Conservation (phyloP, 805 yeast genomes). For the Spathaspora gorwiae region DNA sequence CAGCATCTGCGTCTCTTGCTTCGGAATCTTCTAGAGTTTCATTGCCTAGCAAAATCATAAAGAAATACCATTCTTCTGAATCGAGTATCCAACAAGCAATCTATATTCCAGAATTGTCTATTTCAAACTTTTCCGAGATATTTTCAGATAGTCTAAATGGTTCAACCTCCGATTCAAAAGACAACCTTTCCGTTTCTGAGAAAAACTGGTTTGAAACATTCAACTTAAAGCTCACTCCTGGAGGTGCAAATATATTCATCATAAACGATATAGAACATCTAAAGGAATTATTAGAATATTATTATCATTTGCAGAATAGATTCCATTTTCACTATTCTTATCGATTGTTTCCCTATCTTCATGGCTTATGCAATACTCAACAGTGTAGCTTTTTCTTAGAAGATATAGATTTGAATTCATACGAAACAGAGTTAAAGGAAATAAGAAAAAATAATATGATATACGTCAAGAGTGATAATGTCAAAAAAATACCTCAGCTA, state of each 20-base stretch:
- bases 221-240: background rate
- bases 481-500: slow-evolving; percentile 1
- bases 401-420: background rate
- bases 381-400: slow-evolving; percentile 25
- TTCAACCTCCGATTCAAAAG: no score
- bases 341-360: slow-evolving; percentile 31
- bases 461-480: slow-evolving; percentile 10
- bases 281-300: slow-evolving; percentile 4
- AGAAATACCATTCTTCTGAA: no score
- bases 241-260: background rate
- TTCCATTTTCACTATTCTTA: background rate
- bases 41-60: no score
- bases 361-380: slow-evolving; percentile 22
- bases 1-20: no score
- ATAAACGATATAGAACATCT: slow-evolving; percentile 2
- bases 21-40: no score
- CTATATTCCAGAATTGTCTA: no score
- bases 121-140: no score
- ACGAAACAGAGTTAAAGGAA: background rate
- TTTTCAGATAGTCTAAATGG: no score
- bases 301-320: slow-evolving; percentile 5
- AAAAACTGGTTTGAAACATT: slow-evolving; percentile 4
- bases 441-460: slow-evolving; percentile 9
- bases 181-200: background rate
- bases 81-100: no score